A percentile compares a stretch with the other conserved stretches of the same genome.
Conservation (phyloP, 208 protist genomes). For the Leishmania braziliensis region DNA sequence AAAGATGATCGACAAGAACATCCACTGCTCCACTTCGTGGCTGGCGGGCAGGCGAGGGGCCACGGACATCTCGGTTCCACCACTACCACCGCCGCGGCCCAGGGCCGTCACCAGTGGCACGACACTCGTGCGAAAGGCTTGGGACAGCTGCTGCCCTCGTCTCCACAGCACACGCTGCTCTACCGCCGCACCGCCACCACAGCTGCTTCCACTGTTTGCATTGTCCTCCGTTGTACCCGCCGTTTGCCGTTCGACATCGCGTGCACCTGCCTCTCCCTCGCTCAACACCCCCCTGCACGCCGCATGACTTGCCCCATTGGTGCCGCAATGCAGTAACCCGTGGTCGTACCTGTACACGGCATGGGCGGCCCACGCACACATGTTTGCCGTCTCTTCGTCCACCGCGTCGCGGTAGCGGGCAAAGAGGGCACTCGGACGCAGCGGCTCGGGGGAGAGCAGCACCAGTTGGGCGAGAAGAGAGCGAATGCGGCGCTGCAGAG, state of each 20-base stretch:
- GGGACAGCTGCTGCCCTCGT: slow-evolving; percentile 1
- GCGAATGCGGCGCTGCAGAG: slow-evolving; percentile 38
- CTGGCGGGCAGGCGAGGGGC: slow-evolving; percentile 4
- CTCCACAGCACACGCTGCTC: background rate
- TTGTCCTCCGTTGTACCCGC: background rate
- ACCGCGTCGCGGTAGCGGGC: slow-evolving; percentile 5
- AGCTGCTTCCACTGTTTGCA: background rate
- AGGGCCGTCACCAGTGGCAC: slow-evolving; percentile 17
- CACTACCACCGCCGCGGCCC: background rate
- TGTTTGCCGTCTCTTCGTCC: slow-evolving; percentile 21
- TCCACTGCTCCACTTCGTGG: slow-evolving; percentile 39
- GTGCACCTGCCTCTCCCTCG: background rate
- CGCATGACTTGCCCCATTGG: background rate
- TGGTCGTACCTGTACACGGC: slow-evolving; percentile 13
- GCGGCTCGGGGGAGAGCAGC: slow-evolving; percentile 46
- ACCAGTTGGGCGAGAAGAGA: slow-evolving; percentile 44
- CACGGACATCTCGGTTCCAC: background rate
- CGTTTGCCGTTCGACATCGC: background rate
- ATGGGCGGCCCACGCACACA: slow-evolving; percentile 26
- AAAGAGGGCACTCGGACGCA: slow-evolving; percentile 31
- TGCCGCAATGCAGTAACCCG: background rate
- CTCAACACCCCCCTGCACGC: background rate
- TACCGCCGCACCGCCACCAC: background rate
- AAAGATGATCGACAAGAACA: slow-evolving; percentile 48
- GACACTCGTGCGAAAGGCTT: slow-evolving; percentile 17